Percentiles rank a stretch among this genome's conserved stretches.
Evolutionary conservation across 805 yeast species (phyloP).

Genomic region (Ogataea chonburiensis): DNA sequence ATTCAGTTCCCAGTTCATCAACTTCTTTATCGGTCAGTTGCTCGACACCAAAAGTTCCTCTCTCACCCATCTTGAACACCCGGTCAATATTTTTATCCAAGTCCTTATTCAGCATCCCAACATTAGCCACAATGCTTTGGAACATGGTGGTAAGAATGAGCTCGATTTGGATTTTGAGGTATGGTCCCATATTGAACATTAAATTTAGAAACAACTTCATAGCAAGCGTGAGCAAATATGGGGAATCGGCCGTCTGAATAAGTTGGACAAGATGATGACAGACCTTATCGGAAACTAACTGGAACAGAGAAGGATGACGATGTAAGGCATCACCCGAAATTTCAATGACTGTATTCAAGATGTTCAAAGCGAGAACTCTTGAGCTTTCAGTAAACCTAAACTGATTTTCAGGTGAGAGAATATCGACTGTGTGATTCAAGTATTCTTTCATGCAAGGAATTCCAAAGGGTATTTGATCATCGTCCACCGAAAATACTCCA

Average conservation of each 20-base stretch:
- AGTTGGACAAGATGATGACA: constrained; percentile 82
- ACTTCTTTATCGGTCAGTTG: constrained; percentile 28
- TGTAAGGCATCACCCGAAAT: constrained; percentile 66
- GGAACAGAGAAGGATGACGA: constrained; percentile 62
- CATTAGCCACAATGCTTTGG: constrained; percentile 36
- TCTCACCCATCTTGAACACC: constrained; percentile 31
- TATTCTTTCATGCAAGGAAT: constrained; percentile 74
- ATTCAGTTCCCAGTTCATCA: constrained; percentile 32
- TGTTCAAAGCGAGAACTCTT: constrained; percentile 74
- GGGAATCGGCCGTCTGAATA: constrained; percentile 70
- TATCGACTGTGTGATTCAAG: constrained; percentile 69
- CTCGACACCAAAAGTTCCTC: constrained; percentile 27
- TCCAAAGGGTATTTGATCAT: constrained; percentile 56
- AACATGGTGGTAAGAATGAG: constrained; percentile 64
- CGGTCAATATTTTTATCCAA: constrained; percentile 28
- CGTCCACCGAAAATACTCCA: constrained; percentile 22
- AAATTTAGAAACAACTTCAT: constrained; percentile 74
- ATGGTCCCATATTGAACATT: constrained; percentile 60
- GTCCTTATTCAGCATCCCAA: constrained; percentile 27
- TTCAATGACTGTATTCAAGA: constrained; percentile 78
- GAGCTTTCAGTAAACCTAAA: constrained; percentile 85
- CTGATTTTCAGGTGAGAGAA: constrained; percentile 79
- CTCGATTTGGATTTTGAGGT: constrained; percentile 79
- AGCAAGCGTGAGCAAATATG: constrained; percentile 69
- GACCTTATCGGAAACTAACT: constrained; percentile 72